These are phyloP conservation scores for Phaseolus coccineus DNA, from an alignment of 331 rosid genomes.

Conservation along the genomic window DNA sequence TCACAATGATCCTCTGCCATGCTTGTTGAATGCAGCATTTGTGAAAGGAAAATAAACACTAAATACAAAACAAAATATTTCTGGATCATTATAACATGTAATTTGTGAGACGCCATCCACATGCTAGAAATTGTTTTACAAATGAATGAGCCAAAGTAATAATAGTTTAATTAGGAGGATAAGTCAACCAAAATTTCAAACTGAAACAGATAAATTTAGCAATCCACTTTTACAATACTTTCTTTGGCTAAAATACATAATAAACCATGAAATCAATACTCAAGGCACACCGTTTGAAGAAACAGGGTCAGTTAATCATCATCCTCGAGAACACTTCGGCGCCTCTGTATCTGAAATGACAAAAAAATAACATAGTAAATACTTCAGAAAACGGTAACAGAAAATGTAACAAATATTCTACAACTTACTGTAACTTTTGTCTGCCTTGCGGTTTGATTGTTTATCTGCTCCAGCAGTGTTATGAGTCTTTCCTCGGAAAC, in stretches of 20 bases:
- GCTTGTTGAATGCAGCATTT: background rate
- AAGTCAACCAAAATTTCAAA: constrained; percentile 35
- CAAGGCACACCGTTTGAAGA: constrained; percentile 19
- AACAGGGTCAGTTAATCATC: constrained; percentile 67
- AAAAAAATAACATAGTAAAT: background rate
- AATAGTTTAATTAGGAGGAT: constrained; percentile 26
- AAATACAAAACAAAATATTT: background rate
- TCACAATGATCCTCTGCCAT: background rate
- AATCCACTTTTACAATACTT: constrained; percentile 21
- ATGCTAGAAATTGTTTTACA: constrained; percentile 14
- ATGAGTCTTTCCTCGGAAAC: constrained; percentile 97
- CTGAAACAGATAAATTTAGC: constrained; percentile 36
- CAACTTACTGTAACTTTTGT: constrained; percentile 94
- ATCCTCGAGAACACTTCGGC: constrained; percentile 95
- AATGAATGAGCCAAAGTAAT: background rate
- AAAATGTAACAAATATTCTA: constrained; percentile 2
- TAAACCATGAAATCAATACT: constrained; percentile 31
- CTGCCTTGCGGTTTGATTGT: constrained; percentile 88
- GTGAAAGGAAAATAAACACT: background rate
- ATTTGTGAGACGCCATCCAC: constrained; percentile 17
- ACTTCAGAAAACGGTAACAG: background rate
- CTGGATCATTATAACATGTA: background rate
- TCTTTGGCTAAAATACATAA: constrained; percentile 31
- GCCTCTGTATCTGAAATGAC: constrained; percentile 89
- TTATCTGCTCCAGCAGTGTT: constrained; percentile 94